Evolutionary conservation across 805 yeast genomes (phyloP).

Genomic region (Priceomyces medius): DNA sequence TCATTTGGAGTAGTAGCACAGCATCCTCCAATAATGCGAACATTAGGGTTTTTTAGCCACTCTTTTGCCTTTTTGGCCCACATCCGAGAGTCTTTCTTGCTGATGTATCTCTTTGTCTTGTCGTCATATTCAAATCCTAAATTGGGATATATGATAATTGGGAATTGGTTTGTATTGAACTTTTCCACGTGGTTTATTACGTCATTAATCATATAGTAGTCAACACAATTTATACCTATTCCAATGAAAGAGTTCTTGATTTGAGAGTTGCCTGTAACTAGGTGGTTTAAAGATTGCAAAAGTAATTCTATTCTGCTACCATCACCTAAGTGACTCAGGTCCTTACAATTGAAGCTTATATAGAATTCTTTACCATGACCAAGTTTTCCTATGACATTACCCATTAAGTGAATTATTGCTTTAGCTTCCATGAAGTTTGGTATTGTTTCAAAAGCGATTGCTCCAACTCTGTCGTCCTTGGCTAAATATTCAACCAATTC

Average conservation of each 20-base stretch:
- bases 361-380: constrained; percentile 41
- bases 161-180: constrained; percentile 20
- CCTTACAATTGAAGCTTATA: constrained; percentile 35
- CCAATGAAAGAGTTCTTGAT: constrained; percentile 36
- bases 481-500: constrained; percentile 40
- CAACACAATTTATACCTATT: constrained; percentile 71
- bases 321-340: constrained; percentile 24
- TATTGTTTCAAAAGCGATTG: constrained; percentile 69
- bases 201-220: constrained; percentile 38
- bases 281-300: constrained; percentile 15
- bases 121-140: constrained; percentile 68
- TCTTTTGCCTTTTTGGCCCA: constrained; percentile 41
- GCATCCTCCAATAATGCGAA: constrained; percentile 68
- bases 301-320: constrained; percentile 28
- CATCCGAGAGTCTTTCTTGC: constrained; percentile 13
- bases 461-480: constrained; percentile 45
- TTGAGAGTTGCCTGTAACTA: constrained; percentile 5
- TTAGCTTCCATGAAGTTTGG: constrained; percentile 60
- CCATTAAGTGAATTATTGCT: constrained; percentile 44
- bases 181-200: constrained; percentile 37
- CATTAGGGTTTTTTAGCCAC: constrained; percentile 43
- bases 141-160: constrained; percentile 68
- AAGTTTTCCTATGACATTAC: constrained; percentile 3
- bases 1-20: constrained; percentile 66
- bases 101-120: constrained; percentile 29